phyloP scores from a whole-genome alignment of 495 filamentous ascomycete species.

The Hypoxylon subgilvum region DNA sequence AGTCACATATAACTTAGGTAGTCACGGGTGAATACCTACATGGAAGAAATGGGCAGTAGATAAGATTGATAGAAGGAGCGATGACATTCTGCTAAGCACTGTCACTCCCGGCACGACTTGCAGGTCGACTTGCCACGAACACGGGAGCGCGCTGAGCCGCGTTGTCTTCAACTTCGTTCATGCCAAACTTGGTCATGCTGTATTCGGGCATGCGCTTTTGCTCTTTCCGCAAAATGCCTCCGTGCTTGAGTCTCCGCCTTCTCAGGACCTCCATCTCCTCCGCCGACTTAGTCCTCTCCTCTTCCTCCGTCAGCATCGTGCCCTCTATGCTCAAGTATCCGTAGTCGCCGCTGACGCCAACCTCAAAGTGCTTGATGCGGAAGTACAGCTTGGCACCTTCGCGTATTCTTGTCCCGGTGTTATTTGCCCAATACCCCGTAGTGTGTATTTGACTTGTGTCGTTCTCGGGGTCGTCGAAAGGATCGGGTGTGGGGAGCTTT shows the following conservation, averaged over 20 bases:
- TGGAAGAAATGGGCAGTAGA: no score
- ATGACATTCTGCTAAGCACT: slow-evolving; percentile 14
- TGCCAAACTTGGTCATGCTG: slow-evolving; percentile 56
- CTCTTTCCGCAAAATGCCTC: slow-evolving; percentile 42
- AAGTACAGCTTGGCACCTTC: slow-evolving; percentile 50
- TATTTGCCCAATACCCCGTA: slow-evolving; percentile 58
- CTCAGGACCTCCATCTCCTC: slow-evolving; percentile 48
- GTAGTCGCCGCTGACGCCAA: slow-evolving; percentile 56
- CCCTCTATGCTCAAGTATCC: slow-evolving; percentile 57
- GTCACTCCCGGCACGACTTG: slow-evolving; percentile 19
- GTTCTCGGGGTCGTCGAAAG: slow-evolving; percentile 22
- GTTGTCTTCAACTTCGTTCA: slow-evolving; percentile 50
- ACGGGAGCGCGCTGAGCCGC: slow-evolving; percentile 28
- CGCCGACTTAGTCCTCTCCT: slow-evolving; percentile 43
- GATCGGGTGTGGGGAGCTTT: slow-evolving; percentile 23
- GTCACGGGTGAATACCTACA: no score
- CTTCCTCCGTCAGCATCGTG: slow-evolving; percentile 53
- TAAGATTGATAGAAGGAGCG: no score
- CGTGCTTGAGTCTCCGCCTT: slow-evolving; percentile 43
- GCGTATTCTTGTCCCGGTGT: slow-evolving; percentile 42
- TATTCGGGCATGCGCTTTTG: slow-evolving; percentile 51
- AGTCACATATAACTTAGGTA: no score
- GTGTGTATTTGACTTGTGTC: slow-evolving; percentile 50
- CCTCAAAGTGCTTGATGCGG: slow-evolving; percentile 58
- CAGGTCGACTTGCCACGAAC: background rate